These are phyloP conservation scores for Parafenestella ontariensis DNA, from an alignment of 2,329 filamentous ascomycete genomes.

Conservation along the genomic window DNA sequence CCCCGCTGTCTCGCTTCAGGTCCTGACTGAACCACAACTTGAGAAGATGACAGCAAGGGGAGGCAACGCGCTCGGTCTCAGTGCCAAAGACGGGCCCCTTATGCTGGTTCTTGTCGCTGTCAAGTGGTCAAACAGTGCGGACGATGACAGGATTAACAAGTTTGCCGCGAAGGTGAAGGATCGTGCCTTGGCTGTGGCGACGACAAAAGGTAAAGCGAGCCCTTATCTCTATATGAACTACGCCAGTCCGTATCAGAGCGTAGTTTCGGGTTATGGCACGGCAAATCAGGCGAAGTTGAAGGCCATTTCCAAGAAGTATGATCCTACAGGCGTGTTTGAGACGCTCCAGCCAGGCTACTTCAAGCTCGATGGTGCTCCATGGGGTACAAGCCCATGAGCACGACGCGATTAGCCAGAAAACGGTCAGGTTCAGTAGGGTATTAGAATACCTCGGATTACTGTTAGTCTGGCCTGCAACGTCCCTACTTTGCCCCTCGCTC, in stretches of 20 bases:
- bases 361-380: conserved; percentile 27
- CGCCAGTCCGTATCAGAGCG: conserved; percentile 52
- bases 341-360: conserved; percentile 29
- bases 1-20: conserved; percentile 32
- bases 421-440: not conserved
- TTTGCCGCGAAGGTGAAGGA: conserved; percentile 24
- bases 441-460: not conserved
- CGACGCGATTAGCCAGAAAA: not conserved
- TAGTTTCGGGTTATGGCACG: conserved; percentile 52
- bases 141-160: conserved; percentile 31
- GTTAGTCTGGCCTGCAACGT: too few relatives aligned
- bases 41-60: conserved; percentile 27
- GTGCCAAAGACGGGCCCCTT: conserved; percentile 25
- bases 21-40: conserved; percentile 32
- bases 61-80: conserved; percentile 42
- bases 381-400: not conserved
- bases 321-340: conserved; percentile 29
- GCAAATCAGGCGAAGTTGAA: conserved; percentile 40
- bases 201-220: conserved; percentile 7
- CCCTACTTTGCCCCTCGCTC: too few relatives aligned
- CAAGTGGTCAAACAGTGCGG: conserved; percentile 28
- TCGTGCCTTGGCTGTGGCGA: conserved; percentile 10
- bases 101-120: conserved; percentile 21
- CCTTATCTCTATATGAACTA: conserved; percentile 57
- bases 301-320: conserved; percentile 24